These are phyloP conservation scores for Taphrina flavorubra DNA, from an alignment of 1,139 yeast species.

Conservation along the genomic window DNA sequence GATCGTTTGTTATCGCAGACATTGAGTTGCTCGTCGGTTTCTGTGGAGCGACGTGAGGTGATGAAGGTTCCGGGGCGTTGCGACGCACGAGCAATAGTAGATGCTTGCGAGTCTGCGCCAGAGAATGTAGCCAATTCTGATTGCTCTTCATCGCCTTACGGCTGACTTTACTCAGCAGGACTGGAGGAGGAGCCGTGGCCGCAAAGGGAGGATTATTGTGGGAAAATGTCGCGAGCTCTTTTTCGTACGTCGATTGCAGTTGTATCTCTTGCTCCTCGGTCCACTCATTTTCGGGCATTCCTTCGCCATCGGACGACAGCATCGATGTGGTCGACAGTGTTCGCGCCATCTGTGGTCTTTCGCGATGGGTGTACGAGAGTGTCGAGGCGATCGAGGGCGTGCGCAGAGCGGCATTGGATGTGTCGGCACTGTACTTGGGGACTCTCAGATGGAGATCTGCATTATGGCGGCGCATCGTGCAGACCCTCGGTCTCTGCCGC, in stretches of 20 bases:
- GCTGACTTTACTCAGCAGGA: conserved; percentile 24
- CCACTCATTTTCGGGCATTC: conserved; percentile 22
- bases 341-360: conserved; percentile 31
- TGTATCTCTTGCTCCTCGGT: conserved; percentile 31
- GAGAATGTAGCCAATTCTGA: conserved; percentile 29
- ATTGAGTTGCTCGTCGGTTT: conserved; percentile 28
- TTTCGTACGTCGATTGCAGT: conserved; percentile 18
- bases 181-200: conserved; percentile 38
- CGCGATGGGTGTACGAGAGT: conserved; percentile 28
- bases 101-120: conserved; percentile 37
- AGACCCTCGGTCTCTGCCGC: background rate
- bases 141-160: conserved; percentile 33
- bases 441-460: conserved; percentile 37
- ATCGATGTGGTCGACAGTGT: conserved; percentile 39
- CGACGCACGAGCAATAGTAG: conserved; percentile 31
- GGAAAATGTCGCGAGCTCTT: conserved; percentile 31
- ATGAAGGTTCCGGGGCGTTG: conserved; percentile 32
- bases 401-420: conserved; percentile 34
- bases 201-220: conserved; percentile 38
- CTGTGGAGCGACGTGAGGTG: conserved; percentile 35
- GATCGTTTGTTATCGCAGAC: conserved; percentile 27
- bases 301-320: conserved; percentile 38
- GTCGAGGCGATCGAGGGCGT: conserved; percentile 40
- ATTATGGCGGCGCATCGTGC: conserved; percentile 27
- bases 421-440: conserved; percentile 31